Conservation (phyloP, 768 basidiomycete species). For the Mrakia blollopis region DNA sequence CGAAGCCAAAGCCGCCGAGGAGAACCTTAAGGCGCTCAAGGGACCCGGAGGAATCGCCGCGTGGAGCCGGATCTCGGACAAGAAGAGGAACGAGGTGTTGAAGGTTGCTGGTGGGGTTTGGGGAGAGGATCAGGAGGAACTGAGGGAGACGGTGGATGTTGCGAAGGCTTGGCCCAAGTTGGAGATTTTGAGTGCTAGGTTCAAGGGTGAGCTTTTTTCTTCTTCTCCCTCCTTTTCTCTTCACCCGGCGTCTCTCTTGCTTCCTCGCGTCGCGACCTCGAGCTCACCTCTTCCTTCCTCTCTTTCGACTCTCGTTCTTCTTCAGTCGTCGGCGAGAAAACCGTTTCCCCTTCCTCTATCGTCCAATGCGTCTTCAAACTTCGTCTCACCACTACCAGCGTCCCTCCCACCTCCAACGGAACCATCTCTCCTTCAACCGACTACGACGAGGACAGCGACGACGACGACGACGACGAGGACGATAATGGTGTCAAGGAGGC, state of each 20-base stretch:
- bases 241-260: background rate
- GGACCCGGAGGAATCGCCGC: conserved; percentile 47
- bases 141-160: conserved; percentile 48
- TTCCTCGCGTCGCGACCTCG: background rate
- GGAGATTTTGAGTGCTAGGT: conserved; percentile 73
- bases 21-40: conserved; percentile 33
- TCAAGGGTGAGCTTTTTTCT: conserved; percentile 61
- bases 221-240: background rate
- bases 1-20: conserved; percentile 40
- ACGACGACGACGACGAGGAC: conserved; percentile 33
- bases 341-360: conserved; percentile 80
- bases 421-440: conserved; percentile 31
- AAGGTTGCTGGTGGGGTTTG: conserved; percentile 40
- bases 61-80: conserved; percentile 28
- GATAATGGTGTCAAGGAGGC: conserved; percentile 47
- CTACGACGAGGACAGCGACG: conserved; percentile 40
- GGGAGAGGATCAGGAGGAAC: conserved; percentile 55
- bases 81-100: conserved; percentile 6
- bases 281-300: background rate
- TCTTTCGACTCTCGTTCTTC: background rate
- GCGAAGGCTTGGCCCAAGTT: conserved; percentile 66
- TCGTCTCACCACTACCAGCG: conserved; percentile 59
- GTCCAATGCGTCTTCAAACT: conserved; percentile 81
- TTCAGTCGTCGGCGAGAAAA: conserved; percentile 80
- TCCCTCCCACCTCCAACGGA: conserved; percentile 4